phyloP scores from a whole-genome alignment of 495 filamentous ascomycete species.

The Neurospora sp. region DNA sequence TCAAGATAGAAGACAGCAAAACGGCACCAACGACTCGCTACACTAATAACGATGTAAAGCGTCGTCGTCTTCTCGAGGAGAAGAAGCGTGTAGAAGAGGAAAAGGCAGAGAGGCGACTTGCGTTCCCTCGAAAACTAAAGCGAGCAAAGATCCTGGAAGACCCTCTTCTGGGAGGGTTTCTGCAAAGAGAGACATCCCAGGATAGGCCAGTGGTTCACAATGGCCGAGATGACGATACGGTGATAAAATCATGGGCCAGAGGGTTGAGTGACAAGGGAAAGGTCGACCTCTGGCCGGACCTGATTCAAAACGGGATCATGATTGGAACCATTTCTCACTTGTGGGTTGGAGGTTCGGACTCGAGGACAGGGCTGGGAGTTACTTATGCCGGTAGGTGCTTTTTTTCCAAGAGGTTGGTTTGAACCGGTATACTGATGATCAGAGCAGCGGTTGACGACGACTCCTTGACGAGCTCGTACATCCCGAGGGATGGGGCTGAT shows the following conservation, averaged over 20 bases:
- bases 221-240: neutral
- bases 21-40: conserved; percentile 32
- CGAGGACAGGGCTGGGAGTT: conserved; percentile 14
- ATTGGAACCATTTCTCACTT: conserved; percentile 5
- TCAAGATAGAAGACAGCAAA: conserved; percentile 30
- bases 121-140: neutral
- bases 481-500: conserved; percentile 16
- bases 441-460: neutral
- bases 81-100: neutral
- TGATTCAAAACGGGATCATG: neutral
- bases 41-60: conserved; percentile 25
- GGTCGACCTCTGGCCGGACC: neutral
- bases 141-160: neutral
- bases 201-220: neutral
- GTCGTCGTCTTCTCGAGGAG: conserved; percentile 21
- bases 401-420: neutral
- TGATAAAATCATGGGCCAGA: conserved; percentile 6
- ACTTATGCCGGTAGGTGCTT: conserved; percentile 21
- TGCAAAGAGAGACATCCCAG: conserved; percentile 4
- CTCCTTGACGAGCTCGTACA: conserved; percentile 7
- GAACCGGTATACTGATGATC: neutral
- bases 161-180: conserved; percentile 5
- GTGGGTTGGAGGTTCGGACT: conserved; percentile 15
- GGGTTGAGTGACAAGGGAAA: conserved; percentile 14
- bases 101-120: conserved; percentile 11